phyloP scores from a whole-genome alignment of 2,329 filamentous ascomycete genomes.

The Xylariaceae sp. region DNA sequence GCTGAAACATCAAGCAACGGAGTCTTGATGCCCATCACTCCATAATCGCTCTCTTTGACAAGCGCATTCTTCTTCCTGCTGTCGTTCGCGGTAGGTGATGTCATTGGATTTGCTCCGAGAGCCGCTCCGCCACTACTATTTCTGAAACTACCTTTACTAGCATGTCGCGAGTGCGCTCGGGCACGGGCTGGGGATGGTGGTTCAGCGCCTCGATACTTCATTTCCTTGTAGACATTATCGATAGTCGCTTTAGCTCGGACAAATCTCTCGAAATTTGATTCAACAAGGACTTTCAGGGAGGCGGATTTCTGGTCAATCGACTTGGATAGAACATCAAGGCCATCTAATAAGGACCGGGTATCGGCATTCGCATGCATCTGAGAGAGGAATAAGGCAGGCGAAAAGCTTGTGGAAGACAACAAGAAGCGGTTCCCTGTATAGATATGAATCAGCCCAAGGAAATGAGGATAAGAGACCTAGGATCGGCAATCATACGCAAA shows the following conservation, averaged over 20 bases:
- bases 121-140: constrained; percentile 48
- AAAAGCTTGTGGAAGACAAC: constrained; percentile 93
- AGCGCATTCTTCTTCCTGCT: constrained; percentile 84
- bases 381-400: constrained; percentile 86
- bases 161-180: constrained; percentile 63
- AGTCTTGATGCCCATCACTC: constrained; percentile 82
- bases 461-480: constrained; percentile 18
- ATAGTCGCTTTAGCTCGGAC: constrained; percentile 97
- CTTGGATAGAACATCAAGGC: constrained; percentile 81
- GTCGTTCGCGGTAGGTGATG: constrained; percentile 50
- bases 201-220: constrained; percentile 74
- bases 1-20: constrained; percentile 87
- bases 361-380: constrained; percentile 88
- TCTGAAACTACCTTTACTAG: constrained; percentile 68
- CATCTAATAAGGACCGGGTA: constrained; percentile 76
- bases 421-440: constrained; percentile 82
- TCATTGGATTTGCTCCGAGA: constrained; percentile 44
- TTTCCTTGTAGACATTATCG: constrained; percentile 97
- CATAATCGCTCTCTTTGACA: constrained; percentile 89
- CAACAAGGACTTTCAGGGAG: constrained; percentile 92
- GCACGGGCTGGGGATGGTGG: constrained; percentile 46
- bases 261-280: constrained; percentile 98
- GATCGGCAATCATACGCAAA: constrained; percentile 59
- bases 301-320: constrained; percentile 98
- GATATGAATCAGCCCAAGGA: constrained; percentile 15